Base-by-base conservation (phyloP, 495 filamentous ascomycete species). In the Rhypophila decipiens region DNA sequence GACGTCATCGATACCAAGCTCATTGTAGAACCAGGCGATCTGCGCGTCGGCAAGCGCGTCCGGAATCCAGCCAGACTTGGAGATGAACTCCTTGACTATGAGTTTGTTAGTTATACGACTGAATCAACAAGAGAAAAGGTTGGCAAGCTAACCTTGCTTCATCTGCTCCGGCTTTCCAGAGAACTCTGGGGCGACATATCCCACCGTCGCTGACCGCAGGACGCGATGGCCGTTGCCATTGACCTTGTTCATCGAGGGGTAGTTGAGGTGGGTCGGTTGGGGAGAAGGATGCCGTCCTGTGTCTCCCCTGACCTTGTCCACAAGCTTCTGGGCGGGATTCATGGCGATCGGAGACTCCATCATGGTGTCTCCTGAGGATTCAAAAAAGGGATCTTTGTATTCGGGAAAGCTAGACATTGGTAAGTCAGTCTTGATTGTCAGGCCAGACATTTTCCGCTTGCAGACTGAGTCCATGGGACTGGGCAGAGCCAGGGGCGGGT, bases 1-100 rank as follows among this genome's bases (percentile, higher is more conserved):
- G 72, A 95, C 90, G 68, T 98, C 93, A 66, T 98, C 93, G 58
- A 98, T 98, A 43, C 93, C 94, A 12, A 98, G 78, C 63, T 90
- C 85, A 55, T 93, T 86, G 71, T 98, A 98, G 75, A 98, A 98
- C 94, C 93, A 97, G 15, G 77, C 76, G 24, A 88, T 87, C 68
- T 98, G 89, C 2, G 81, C 77, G 47, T 90, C 82, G 31, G 96
- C 77, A 52, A 96, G 85, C 35, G 86, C 78, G 44, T 75, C 71
- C 2, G 93, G 93, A 44, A 98, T 87, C 79, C 95, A 96, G 33
- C 79, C 84, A 61, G 57, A 60, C 38, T 68, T 63, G 24, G 35
- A 50, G 51, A 76, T 74, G 47, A 60, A 42, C 19, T 55, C 59
- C 58, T 64, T 68, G 58, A 75, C 71, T 75, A 29, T 24, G 12